Evolutionary conservation across 768 basidiomycete species (phyloP).

Genomic region (Chalciporus chontae): DNA sequence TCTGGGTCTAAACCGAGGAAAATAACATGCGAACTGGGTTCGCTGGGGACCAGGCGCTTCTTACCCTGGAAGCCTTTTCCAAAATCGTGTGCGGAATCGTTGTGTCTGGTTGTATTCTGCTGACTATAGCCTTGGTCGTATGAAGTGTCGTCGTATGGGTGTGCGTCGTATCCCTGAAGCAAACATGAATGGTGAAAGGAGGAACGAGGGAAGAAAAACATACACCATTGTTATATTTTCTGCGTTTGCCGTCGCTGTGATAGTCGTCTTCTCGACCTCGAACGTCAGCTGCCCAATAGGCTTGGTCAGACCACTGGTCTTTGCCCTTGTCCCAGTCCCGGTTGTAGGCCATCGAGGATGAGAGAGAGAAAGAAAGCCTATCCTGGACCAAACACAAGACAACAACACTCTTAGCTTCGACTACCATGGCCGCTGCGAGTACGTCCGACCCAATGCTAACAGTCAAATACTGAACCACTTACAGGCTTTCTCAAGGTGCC

Average conservation of each 20-base stretch:
- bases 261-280: conserved; percentile 69
- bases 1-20: conserved; percentile 92
- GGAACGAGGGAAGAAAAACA: conserved; percentile 23
- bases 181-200: conserved; percentile 7
- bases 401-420: conserved; percentile 26
- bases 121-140: conserved; percentile 34
- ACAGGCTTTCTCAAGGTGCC: conserved; percentile 59
- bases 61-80: conserved; percentile 46
- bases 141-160: conserved; percentile 46
- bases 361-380: too few relatives aligned
- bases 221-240: conserved; percentile 78
- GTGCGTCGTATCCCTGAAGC: conserved; percentile 50
- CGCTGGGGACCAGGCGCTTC: conserved; percentile 79
- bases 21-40: conserved; percentile 90
- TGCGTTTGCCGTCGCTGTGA: conserved; percentile 66
- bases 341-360: conserved; percentile 74
- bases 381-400: conserved; percentile 30
- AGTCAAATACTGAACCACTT: conserved; percentile 10
- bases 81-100: conserved; percentile 41
- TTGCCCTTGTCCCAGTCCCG: conserved; percentile 89
- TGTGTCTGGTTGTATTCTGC: conserved; percentile 27
- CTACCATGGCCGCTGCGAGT: conserved; percentile 64
- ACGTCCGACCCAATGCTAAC: conserved; percentile 22
- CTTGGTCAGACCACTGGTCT: conserved; percentile 48
- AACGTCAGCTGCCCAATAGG: conserved; percentile 39